Evolutionary conservation across 108 stramenopile genomes (phyloP).

Genomic region (Craspedostauros australis): DNA sequence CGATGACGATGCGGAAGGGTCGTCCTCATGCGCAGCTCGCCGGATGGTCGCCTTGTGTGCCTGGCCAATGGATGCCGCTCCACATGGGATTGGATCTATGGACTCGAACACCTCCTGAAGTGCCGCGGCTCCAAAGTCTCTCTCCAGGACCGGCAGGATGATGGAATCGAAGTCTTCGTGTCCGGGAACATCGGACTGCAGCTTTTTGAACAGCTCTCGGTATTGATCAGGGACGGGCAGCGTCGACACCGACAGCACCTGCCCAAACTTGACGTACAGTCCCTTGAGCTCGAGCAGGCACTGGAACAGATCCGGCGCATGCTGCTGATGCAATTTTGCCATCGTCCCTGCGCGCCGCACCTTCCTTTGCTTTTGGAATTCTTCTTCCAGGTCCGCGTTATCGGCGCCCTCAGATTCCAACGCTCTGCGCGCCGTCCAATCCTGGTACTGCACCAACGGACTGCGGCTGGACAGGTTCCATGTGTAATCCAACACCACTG

Average conservation of each 20-base stretch:
- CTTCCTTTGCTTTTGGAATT: background rate
- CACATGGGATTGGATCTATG: slow-evolving; percentile 82
- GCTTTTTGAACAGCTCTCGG: slow-evolving; percentile 50
- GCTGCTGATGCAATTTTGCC: slow-evolving; percentile 39
- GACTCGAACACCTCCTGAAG: slow-evolving; percentile 66
- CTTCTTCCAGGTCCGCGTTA: slow-evolving; percentile 10
- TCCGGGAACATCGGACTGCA: slow-evolving; percentile 81
- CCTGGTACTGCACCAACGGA: slow-evolving; percentile 49
- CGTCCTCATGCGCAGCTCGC: background rate
- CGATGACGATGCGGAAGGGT: slow-evolving; percentile 8
- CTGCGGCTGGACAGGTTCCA: slow-evolving; percentile 36
- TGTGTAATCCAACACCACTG: slow-evolving; percentile 64
- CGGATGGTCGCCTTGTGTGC: slow-evolving; percentile 71
- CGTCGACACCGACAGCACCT: slow-evolving; percentile 78
- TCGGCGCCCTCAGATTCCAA: background rate
- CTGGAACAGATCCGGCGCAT: slow-evolving; percentile 55
- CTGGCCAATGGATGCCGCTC: slow-evolving; percentile 88
- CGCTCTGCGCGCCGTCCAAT: background rate
- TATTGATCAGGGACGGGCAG: slow-evolving; percentile 66
- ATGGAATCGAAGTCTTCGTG: slow-evolving; percentile 55
- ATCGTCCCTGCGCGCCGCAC: slow-evolving; percentile 3
- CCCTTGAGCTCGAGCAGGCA: slow-evolving; percentile 80
- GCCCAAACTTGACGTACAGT: slow-evolving; percentile 90
- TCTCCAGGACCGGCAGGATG: slow-evolving; percentile 55
- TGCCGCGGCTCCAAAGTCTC: slow-evolving; percentile 46